Evolutionary conservation across 2,329 filamentous ascomycete species (phyloP).

Genomic region (Alternaria sp.): DNA sequence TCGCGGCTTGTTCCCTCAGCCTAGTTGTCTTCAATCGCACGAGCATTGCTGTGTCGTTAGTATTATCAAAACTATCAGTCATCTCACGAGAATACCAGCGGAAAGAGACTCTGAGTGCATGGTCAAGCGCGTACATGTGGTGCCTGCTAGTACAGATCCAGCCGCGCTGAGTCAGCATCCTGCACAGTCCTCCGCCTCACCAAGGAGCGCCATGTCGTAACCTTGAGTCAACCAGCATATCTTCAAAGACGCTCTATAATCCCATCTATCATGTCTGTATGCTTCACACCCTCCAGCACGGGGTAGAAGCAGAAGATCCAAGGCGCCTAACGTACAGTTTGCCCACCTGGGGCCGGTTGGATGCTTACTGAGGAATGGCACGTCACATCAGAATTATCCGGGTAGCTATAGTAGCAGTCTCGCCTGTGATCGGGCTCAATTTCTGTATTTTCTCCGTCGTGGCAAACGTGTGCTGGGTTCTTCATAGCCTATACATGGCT

Average conservation of each 20-base stretch:
- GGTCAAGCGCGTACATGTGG: not conserved
- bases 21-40: not conserved
- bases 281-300: too few species aligned
- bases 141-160: not conserved
- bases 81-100: not conserved
- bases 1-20: constrained; percentile 1
- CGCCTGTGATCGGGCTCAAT: not conserved
- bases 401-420: not conserved
- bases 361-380: not conserved
- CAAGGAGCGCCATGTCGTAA: not conserved
- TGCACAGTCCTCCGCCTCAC: not conserved
- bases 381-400: not conserved
- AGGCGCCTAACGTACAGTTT: too few species aligned
- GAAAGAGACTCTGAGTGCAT: not conserved
- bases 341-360: not conserved
- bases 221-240: not conserved
- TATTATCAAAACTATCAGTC: not conserved
- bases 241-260: not conserved
- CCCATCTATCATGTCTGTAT: too few species aligned
- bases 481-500: not conserved
- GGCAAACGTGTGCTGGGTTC: not conserved
- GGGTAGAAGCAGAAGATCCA: too few species aligned
- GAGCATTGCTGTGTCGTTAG: constrained; percentile 1
- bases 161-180: constrained; percentile 7
- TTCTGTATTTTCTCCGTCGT: not conserved